These are phyloP conservation scores for Parietaria judaica DNA, from an alignment of 306 rosid species.

Conservation along the genomic window DNA sequence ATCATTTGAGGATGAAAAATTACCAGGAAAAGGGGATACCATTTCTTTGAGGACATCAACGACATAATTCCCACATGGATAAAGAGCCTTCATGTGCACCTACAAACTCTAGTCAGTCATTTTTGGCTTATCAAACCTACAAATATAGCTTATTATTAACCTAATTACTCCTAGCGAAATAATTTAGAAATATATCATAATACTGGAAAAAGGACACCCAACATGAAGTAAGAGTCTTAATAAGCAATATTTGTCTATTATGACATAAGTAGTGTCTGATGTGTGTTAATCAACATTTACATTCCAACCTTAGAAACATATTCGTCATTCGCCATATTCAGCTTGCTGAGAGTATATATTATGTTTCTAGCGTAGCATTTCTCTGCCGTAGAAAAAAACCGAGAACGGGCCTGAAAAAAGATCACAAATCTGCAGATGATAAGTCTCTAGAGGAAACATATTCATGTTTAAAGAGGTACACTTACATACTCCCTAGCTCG, in stretches of 20 bases:
- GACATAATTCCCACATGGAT: slow-evolving; percentile 35
- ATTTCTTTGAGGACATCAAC: slow-evolving; percentile 47
- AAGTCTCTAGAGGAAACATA: background rate
- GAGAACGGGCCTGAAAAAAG: slow-evolving; percentile 40
- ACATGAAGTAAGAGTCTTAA: too few species aligned
- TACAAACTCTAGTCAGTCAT: slow-evolving; percentile 34
- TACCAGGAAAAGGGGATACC: slow-evolving; percentile 69
- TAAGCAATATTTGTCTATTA: too few species aligned
- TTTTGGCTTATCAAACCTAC: slow-evolving; percentile 6
- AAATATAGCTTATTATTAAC: background rate
- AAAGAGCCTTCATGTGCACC: slow-evolving; percentile 51
- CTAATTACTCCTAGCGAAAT: background rate
- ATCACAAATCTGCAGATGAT: slow-evolving; percentile 12
- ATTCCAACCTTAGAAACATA: slow-evolving; percentile 36
- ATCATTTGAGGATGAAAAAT: slow-evolving; percentile 29
- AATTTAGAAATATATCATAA: background rate
- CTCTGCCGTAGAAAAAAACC: slow-evolving; percentile 32
- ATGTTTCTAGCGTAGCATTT: slow-evolving; percentile 26
- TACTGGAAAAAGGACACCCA: background rate
- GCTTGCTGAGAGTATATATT: slow-evolving; percentile 46
- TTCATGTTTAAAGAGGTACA: background rate
- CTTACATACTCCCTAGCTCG: background rate
- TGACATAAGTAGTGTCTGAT: background rate
- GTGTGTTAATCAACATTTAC: too few species aligned
- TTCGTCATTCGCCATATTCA: slow-evolving; percentile 44